Conservation (phyloP, 169 alveolate genomes). For the Besnoitia besnoiti region DNA sequence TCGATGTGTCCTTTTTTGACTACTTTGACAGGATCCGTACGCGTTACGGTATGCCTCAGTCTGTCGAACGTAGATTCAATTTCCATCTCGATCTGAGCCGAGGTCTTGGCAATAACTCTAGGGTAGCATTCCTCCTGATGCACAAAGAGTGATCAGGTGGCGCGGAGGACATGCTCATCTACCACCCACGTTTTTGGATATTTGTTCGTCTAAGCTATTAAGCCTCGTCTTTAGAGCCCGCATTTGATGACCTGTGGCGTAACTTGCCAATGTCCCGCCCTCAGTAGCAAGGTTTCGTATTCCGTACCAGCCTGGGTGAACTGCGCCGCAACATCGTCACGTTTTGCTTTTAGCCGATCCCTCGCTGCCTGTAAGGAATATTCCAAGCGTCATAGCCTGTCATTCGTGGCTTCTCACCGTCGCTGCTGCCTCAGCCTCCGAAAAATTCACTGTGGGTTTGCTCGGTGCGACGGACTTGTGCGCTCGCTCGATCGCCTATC, state of each 20-base stretch:
- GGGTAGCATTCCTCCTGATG: not conserved
- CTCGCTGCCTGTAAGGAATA: not conserved
- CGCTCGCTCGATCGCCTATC: not conserved
- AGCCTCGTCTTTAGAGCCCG: not conserved
- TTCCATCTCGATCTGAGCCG: not conserved
- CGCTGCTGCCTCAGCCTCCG: not conserved
- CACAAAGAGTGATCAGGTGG: not conserved
- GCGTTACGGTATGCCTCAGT: not conserved
- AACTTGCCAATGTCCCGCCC: not conserved
- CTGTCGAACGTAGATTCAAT: not conserved
- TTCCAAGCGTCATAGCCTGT: not conserved
- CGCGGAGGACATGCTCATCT: not conserved
- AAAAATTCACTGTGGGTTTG: not conserved
- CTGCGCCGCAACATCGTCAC: not conserved
- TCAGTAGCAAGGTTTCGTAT: not conserved
- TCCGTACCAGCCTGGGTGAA: not conserved
- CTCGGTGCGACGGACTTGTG: not conserved
- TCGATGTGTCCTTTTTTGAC: not conserved
- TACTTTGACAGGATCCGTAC: not conserved
- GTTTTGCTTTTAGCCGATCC: not conserved
- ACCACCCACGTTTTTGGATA: not conserved
- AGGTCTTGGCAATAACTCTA: not conserved
- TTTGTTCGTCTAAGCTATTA: not conserved
- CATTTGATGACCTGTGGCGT: not conserved
- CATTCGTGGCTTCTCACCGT: not conserved